Base-by-base conservation (phyloP, 495 filamentous ascomycete genomes). In the Hyaloscypha finlandica region DNA sequence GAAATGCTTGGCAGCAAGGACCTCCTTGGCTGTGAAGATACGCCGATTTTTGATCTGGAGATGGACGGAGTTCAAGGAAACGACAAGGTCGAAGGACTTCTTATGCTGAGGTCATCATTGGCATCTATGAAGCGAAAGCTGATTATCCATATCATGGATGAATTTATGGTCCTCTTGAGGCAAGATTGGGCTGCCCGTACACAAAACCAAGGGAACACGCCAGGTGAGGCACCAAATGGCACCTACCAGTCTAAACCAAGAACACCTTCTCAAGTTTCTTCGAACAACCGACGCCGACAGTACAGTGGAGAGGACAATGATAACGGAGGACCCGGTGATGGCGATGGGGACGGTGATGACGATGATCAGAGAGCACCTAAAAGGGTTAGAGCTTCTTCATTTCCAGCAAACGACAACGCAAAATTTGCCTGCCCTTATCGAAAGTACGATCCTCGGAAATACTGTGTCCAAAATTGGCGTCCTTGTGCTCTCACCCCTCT, bases 401-500 rank as follows among this genome's bases (percentile, higher is more conserved):
- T 16, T 35, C 14, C 22, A 4, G 8, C 22, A 25, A 45, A 61
- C 11, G 11, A 32, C 8, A 45, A 25, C 37, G 6, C 22, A 3
- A 61, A 56, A 30, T 61, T 61, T 61, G 29, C 58, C 6, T 61
- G 58, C 39, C 58, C 58, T 30, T 61, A 61, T 61, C 58, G 58
- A 32, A 61, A 61, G 32, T 25, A 61, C 33, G 32, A 61, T 25
- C 37, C 58, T 30, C 58, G 58, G n/a, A 61, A 61, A 45, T 48
- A 48, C 16, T 48, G 42, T 61, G 35, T 64, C 16, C 51, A 37
- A 64, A 37, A 57, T 30, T 55, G 62, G 62, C 62, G 62, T 51
- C 39, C 62, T 14, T 64, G 62, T 42, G 62, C 62, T 8, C 62
- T 64, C 25, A 64, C 62, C 33, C 62, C 62, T 20, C 52, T 55